These are phyloP conservation scores for Hydrangea macrophylla DNA, from an alignment of 148 eudicot species.

Conservation along the genomic window DNA sequence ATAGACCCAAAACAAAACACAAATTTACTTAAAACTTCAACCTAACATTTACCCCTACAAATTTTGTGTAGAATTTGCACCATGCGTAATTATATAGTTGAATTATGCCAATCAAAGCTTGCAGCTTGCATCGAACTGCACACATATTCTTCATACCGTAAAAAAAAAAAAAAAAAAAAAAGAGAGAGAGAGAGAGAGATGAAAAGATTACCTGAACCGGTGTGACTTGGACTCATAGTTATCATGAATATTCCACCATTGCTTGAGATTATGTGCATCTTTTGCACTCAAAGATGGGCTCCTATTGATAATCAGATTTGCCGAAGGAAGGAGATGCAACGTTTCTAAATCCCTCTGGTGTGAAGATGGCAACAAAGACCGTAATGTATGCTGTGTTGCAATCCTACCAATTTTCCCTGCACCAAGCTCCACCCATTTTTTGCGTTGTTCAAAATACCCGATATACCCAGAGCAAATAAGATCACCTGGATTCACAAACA, in stretches of 20 bases:
- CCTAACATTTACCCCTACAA: no score
- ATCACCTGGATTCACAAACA: conserved; percentile 34
- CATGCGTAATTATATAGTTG: no score
- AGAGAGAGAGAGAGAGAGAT: no score
- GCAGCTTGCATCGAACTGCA: no score
- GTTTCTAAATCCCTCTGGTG: conserved; percentile 34
- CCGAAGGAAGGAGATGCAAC: conserved; percentile 33
- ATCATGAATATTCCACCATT: conserved; percentile 37
- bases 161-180: no score
- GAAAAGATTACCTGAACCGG: conserved; percentile 12
- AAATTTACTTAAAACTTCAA: no score
- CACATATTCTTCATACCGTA: no score
- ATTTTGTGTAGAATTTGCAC: no score
- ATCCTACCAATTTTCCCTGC: conserved; percentile 23
- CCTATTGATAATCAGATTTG: conserved; percentile 27
- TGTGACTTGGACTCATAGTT: conserved; percentile 22
- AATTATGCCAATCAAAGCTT: no score
- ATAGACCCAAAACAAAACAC: no score
- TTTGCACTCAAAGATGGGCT: conserved; percentile 12
- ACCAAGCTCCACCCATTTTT: conserved; percentile 27
- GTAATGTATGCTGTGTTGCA: conserved; percentile 21
- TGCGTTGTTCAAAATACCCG: conserved; percentile 41
- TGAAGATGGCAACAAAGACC: conserved; percentile 20
- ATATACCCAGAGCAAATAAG: conserved; percentile 37
- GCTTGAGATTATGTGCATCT: conserved; percentile 37